phyloP scores from a whole-genome alignment of 2,329 filamentous ascomycete genomes.

The Exophiala xenobiotica region DNA sequence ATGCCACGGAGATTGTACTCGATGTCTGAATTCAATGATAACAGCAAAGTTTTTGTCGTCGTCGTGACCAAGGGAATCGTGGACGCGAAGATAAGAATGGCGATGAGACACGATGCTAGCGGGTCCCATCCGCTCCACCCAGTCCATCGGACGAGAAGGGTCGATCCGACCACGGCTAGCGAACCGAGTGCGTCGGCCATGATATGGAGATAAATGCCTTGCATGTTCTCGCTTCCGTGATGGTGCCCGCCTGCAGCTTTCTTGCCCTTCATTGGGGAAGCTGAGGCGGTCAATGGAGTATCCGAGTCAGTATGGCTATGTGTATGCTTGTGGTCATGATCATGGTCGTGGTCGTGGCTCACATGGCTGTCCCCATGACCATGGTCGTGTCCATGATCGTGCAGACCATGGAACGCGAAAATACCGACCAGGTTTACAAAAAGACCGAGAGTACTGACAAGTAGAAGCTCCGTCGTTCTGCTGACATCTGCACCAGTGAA shows the following conservation, averaged over 20 bases:
- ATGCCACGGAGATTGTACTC: constrained; percentile 88
- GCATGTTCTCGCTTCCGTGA: constrained; percentile 97
- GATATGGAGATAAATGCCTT: constrained; percentile 94
- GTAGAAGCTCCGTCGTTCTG: constrained; percentile 78
- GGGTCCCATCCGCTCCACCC: constrained; percentile 95
- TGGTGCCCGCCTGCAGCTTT: constrained; percentile 38
- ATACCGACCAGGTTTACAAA: constrained; percentile 91
- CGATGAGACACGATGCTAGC: constrained; percentile 88
- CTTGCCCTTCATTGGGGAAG: constrained; percentile 32
- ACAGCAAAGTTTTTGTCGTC: constrained; percentile 76
- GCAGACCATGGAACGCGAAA: constrained; percentile 73
- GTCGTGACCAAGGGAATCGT: constrained; percentile 84
- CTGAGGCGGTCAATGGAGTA: constrained; percentile 28
- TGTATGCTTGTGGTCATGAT: constrained; percentile 40
- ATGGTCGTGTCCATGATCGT: constrained; percentile 53
- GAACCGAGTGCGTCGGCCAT: constrained; percentile 93
- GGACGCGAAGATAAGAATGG: constrained; percentile 87
- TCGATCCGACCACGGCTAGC: constrained; percentile 90
- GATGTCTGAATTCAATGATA: constrained; percentile 78
- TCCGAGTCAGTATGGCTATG: constrained; percentile 26
- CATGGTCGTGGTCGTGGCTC: constrained; percentile 43
- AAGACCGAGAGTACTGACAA: constrained; percentile 83
- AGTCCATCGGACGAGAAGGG: constrained; percentile 78
- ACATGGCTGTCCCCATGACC: constrained; percentile 42
- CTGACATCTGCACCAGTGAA: constrained; percentile 81